Conservation (phyloP, 345 rosid genomes). For the Sapria himalayana region DNA sequence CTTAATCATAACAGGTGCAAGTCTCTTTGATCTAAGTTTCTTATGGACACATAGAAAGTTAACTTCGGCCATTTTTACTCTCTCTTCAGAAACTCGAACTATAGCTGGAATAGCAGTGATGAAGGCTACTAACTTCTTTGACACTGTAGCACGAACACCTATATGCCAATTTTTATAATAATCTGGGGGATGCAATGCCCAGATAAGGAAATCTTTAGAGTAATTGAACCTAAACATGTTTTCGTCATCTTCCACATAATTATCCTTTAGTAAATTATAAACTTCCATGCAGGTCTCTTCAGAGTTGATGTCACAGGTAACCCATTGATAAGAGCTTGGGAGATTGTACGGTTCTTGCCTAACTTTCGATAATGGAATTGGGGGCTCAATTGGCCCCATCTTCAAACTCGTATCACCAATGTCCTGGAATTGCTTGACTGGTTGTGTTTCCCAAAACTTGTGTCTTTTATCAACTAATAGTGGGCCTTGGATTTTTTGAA, state of each 20-base stretch:
- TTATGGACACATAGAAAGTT: constrained; percentile 91
- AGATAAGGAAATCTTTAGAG: constrained; percentile 78
- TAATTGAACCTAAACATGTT: constrained; percentile 93
- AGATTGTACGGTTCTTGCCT: constrained; percentile 87
- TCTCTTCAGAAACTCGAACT: constrained; percentile 53
- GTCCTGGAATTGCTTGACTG: constrained; percentile 74
- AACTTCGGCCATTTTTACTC: constrained; percentile 81
- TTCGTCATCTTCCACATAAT: constrained; percentile 89
- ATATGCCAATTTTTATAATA: constrained; percentile 71
- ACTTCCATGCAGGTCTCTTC: constrained; percentile 70
- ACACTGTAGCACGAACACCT: constrained; percentile 69
- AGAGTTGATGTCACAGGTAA: constrained; percentile 58
- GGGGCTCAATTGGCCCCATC: constrained; percentile 60
- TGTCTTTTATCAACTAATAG: constrained; percentile 34
- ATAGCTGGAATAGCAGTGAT: constrained; percentile 82
- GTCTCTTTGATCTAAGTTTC: constrained; percentile 85
- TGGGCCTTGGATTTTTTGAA: constrained; percentile 47
- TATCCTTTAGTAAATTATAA: constrained; percentile 55
- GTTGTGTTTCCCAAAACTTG: constrained; percentile 90
- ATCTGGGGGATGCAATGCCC: constrained; percentile 85
- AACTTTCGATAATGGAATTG: constrained; percentile 46
- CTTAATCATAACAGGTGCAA: constrained; percentile 94
- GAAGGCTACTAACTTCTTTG: constrained; percentile 74
- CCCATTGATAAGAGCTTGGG: constrained; percentile 62
- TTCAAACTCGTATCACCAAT: constrained; percentile 46